These are phyloP conservation scores for Apiospora kogelbergensis DNA, from an alignment of 2,329 filamentous ascomycete species.

Conservation along the genomic window DNA sequence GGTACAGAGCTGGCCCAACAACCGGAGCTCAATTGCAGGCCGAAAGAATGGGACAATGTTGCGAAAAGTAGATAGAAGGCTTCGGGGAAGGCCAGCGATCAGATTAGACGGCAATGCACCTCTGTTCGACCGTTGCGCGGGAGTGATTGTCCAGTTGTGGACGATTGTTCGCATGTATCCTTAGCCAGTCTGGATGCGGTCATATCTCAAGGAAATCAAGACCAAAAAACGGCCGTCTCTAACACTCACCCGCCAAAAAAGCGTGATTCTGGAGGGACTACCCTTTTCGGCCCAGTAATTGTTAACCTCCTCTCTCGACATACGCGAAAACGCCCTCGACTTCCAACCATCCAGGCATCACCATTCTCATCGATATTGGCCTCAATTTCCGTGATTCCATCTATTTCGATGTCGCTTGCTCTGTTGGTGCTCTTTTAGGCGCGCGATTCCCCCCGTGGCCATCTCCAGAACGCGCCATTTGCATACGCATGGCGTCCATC, in stretches of 20 bases:
- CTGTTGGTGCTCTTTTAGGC: conserved; percentile 49
- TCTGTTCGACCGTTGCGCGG: not conserved
- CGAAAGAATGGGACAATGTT: not conserved
- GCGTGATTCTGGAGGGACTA: conserved; percentile 2
- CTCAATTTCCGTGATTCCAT: conserved; percentile 44
- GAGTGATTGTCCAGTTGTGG: not conserved
- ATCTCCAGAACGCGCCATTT: conserved; percentile 52
- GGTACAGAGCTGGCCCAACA: not conserved
- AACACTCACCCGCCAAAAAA: not conserved
- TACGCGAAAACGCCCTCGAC: not conserved
- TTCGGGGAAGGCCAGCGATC: not conserved
- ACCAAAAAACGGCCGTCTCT: conserved; percentile 2
- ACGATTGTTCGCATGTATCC: not conserved
- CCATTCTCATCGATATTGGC: conserved; percentile 37
- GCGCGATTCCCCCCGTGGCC: conserved; percentile 44
- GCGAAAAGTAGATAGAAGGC: not conserved
- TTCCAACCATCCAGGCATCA: conserved; percentile 49
- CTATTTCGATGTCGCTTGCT: conserved; percentile 53
- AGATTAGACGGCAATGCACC: not conserved
- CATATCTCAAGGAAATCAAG: not conserved
- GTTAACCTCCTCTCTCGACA: conserved; percentile 16
- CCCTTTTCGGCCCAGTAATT: conserved; percentile 15
- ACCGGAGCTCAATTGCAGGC: not conserved
- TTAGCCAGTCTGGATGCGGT: not conserved
- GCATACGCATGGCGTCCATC: conserved; percentile 55